Base-by-base conservation (phyloP, 208 protist genomes). In the Entamoeba histolytica region DNA sequence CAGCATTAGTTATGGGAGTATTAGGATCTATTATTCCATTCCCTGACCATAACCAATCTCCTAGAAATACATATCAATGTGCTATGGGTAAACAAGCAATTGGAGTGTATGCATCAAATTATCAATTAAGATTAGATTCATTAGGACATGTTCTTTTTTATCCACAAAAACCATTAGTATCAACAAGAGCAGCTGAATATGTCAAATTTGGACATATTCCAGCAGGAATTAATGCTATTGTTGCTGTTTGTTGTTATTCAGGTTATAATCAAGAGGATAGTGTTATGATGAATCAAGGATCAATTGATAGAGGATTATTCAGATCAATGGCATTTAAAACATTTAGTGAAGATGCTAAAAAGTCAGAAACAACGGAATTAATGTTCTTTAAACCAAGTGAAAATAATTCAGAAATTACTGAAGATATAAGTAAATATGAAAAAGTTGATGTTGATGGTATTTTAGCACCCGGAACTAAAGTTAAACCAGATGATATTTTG, bases 241-340 rank as follows among this genome's bases (percentile, higher is more conserved):
- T 99, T 39, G 99, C 98, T 49, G 98, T 99, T 57, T 99, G 99
- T 98, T 98, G 96, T 57, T 99, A 99, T 95, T 98, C 98, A 49
- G 99, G 99, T 2, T 99, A 99, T 96, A 98, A 99, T 96, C 99
- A 99, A 93, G 99, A 99, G 96, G 99, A 99, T 97, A 98, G 98
- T 35, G 94, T 99, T 15, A 97, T 99, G 51, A 97, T 99, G 93
- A 99, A 99, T 95, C 97, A 98, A 49, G 97, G 96, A 39, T 91
- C 97, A 3, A 97, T 99, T 49, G 98, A 99, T 94, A 96, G 98
- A 61, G 98, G 99, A 31, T 99, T 92, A 15, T 93, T 93, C 23
- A 61, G 94, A n/a, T 94, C 91, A 49, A 92, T 44, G 3, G 6
- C 91, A 5, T 94, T 91, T 49, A 92, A 51, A 93, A 61, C 44